phyloP scores from a whole-genome alignment of 805 yeast species.

The Saccharomycopsis fibuligera region DNA sequence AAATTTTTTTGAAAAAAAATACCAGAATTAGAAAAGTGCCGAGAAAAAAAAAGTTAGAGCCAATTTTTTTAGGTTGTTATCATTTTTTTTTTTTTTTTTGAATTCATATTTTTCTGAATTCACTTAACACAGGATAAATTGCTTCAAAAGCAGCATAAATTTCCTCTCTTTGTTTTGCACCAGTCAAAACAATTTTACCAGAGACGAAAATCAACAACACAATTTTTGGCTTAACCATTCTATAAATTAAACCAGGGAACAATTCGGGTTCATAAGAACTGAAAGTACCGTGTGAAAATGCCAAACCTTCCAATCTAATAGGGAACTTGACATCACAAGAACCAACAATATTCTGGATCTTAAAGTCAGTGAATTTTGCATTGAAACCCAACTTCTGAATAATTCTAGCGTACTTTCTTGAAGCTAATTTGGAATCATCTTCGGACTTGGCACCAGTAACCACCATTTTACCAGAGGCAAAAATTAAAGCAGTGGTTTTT shows the following conservation, averaged over 20 bases:
- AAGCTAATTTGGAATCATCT: constrained; percentile 96
- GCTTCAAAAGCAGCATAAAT: constrained; percentile 98
- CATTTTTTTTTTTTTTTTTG: neutral
- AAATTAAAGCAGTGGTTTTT: constrained; percentile 93
- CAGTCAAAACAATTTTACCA: constrained; percentile 95
- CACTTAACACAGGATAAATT: constrained; percentile 95
- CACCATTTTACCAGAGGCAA: constrained; percentile 99
- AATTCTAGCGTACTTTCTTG: constrained; percentile 95
- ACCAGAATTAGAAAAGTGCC: too few relatives aligned
- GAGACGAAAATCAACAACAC: constrained; percentile 92
- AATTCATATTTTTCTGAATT: constrained; percentile 71
- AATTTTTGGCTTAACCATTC: constrained; percentile 99
- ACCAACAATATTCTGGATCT: constrained; percentile 96
- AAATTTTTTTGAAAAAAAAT: too few relatives aligned
- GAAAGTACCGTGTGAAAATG: constrained; percentile 98
- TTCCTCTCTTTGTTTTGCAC: constrained; percentile 98
- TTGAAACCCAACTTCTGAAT: constrained; percentile 96
- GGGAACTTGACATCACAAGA: constrained; percentile 99
- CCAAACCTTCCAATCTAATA: constrained; percentile 92
- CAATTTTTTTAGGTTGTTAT: neutral
- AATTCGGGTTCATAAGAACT: constrained; percentile 96
- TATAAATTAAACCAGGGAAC: constrained; percentile 95
- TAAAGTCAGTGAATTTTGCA: constrained; percentile 96
- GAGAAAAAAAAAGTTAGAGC: too few relatives aligned
- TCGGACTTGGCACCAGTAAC: constrained; percentile 99